Percentiles rank a stretch among this genome's conserved stretches.
Evolutionary conservation across 2,329 filamentous ascomycete species (phyloP).

Genomic region (Trichoderma cornu-damae): DNA sequence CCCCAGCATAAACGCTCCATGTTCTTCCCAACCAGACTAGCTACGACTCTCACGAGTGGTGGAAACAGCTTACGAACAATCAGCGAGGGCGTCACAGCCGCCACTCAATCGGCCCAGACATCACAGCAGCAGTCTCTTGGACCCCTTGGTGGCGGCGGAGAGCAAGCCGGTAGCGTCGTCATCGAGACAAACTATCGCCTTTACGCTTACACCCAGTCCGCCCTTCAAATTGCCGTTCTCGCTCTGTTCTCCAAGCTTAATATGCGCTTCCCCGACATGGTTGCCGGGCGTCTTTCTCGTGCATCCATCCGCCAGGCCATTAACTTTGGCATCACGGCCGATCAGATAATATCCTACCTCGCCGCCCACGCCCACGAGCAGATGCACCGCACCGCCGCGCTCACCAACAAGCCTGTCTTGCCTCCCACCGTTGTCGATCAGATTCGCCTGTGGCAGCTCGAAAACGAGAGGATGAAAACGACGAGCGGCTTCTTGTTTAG

Average conservation of each 20-base stretch:
- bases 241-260: conserved; percentile 82
- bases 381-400: conserved; percentile 64
- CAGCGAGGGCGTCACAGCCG: conserved; percentile 63
- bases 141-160: conserved; percentile 32
- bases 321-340: conserved; percentile 81
- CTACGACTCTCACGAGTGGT: conserved; percentile 88
- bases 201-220: conserved; percentile 93
- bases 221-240: conserved; percentile 90
- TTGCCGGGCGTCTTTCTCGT: conserved; percentile 85
- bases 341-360: conserved; percentile 93
- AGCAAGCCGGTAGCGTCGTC: conserved; percentile 76
- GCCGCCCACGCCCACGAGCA: conserved; percentile 91
- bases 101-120: conserved; percentile 45
- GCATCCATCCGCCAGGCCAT: conserved; percentile 84
- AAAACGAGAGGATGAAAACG: conserved; percentile 88
- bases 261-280: conserved; percentile 90
- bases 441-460: conserved; percentile 94
- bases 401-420: conserved; percentile 63
- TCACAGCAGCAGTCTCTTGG: conserved; percentile 33
- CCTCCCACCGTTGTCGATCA: conserved; percentile 97
- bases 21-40: conserved; percentile 87
- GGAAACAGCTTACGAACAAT: conserved; percentile 66
- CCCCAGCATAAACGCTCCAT: conserved; percentile 53
- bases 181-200: conserved; percentile 97
- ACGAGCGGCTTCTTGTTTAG: conserved; percentile 81